Conservation (phyloP, 192 early-diverging fungal species). For the Thamnidium elegans region DNA sequence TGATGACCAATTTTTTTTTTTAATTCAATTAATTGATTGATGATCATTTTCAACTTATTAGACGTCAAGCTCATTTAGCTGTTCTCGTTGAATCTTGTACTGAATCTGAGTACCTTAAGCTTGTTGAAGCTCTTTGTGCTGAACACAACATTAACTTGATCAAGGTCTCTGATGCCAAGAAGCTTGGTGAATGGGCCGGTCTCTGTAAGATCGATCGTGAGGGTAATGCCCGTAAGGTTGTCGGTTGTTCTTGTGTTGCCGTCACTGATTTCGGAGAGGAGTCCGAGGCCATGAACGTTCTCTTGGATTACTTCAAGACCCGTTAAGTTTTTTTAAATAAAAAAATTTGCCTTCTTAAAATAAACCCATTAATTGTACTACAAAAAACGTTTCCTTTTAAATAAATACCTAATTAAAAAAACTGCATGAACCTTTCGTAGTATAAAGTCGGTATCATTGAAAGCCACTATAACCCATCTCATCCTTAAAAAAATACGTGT, state of each 20-base stretch:
- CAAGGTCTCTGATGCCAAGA: slow-evolving; percentile 96
- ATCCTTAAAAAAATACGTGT: no score
- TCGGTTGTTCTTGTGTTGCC: slow-evolving; percentile 92
- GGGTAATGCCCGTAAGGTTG: slow-evolving; percentile 97
- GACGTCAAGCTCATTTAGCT: slow-evolving; percentile 85
- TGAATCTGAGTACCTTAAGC: slow-evolving; percentile 92
- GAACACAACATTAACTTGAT: slow-evolving; percentile 99
- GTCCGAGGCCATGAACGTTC: slow-evolving; percentile 94
- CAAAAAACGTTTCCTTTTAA: neutral
- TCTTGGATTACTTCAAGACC: slow-evolving; percentile 69
- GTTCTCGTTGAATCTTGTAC: slow-evolving; percentile 94
- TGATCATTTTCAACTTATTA: neutral
- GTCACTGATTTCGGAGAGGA: slow-evolving; percentile 98
- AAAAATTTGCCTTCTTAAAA: no score
- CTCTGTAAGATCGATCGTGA: slow-evolving; percentile 99
- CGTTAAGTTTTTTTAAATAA: slow-evolving; percentile 18
- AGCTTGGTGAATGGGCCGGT: slow-evolving; percentile 99
- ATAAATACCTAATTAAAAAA: no score
- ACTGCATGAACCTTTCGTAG: no score
- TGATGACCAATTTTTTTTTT: neutral
- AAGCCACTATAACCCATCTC: no score
- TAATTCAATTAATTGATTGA: neutral
- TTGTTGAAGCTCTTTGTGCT: slow-evolving; percentile 96
- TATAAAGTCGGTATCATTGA: no score
- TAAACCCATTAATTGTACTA: neutral